Evolutionary conservation across 208 protist genomes (phyloP).

Genomic region (Naegleria lovaniensis): DNA sequence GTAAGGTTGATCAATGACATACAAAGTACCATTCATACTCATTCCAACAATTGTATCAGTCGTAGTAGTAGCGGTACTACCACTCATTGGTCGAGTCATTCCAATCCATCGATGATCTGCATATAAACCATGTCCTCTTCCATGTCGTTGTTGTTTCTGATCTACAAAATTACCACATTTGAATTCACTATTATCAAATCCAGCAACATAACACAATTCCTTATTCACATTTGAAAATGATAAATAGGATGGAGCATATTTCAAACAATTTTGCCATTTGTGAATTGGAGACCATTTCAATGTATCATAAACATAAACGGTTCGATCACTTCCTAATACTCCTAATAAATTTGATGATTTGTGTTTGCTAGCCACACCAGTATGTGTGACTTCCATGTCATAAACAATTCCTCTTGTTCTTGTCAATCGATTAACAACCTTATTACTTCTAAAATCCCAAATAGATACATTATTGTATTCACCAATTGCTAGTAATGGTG

Average conservation of each 20-base stretch:
- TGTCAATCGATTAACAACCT: not conserved
- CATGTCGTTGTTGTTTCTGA: not conserved
- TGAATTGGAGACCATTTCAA: conserved; percentile 1
- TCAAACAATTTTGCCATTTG: conserved; percentile 13
- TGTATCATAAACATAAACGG: not conserved
- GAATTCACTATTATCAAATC: conserved; percentile 24
- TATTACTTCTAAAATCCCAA: not conserved
- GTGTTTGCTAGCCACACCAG: not conserved
- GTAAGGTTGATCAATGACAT: not conserved
- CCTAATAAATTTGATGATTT: not conserved
- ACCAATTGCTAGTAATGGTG: not conserved
- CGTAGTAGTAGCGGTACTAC: not conserved
- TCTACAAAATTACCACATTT: conserved; percentile 15
- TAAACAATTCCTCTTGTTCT: conserved; percentile 5
- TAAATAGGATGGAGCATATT: conserved; percentile 21
- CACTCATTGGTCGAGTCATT: not conserved
- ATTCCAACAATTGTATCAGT: not conserved
- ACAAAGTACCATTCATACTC: not conserved
- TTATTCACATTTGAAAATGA: not conserved
- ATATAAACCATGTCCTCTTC: not conserved
- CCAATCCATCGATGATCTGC: not conserved
- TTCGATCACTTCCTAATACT: not conserved
- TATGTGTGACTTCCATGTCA: not conserved
- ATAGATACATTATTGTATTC: conserved; percentile 3
- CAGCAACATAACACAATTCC: not conserved